A percentile compares a stretch with the other conserved stretches of the same genome.
Evolutionary conservation across 306 rosid genomes (phyloP).

Genomic region (Nissolia schottii): DNA sequence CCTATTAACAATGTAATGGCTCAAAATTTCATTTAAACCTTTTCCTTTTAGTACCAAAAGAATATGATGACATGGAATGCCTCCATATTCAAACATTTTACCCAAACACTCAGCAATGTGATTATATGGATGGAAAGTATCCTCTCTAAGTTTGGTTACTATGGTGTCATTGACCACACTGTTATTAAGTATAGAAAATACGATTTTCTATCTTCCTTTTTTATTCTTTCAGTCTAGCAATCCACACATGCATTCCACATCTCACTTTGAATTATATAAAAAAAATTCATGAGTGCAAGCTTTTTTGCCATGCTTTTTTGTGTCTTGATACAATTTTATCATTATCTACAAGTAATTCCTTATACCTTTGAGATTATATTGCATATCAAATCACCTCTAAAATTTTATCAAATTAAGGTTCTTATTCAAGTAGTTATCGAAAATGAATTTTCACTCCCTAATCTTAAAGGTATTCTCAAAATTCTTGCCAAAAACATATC

Average conservation of each 20-base stretch:
- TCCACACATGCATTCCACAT: not conserved
- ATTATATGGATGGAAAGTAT: not conserved
- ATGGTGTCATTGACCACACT: not conserved
- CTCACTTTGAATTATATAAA: not conserved
- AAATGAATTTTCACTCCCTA: not conserved
- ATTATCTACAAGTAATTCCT: not conserved
- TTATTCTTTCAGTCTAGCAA: not conserved
- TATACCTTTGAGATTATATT: not conserved
- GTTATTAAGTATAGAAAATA: not conserved
- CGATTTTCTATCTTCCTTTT: not conserved
- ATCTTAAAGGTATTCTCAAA: not conserved
- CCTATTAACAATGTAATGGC: not conserved
- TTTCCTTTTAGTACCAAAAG: too few species aligned
- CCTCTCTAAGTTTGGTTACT: not conserved
- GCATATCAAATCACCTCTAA: not conserved
- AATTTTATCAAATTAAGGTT: not conserved
- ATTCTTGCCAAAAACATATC: not conserved
- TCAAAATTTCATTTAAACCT: not conserved
- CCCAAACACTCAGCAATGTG: not conserved
- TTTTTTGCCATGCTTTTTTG: not conserved
- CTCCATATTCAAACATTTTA: not conserved
- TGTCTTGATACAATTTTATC: not conserved
- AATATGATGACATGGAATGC: not conserved
- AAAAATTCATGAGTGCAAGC: not conserved
- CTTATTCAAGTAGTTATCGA: not conserved